Evolutionary conservation across 208 protist species (phyloP).

Genomic region (Acanthamoeba sp.): DNA sequence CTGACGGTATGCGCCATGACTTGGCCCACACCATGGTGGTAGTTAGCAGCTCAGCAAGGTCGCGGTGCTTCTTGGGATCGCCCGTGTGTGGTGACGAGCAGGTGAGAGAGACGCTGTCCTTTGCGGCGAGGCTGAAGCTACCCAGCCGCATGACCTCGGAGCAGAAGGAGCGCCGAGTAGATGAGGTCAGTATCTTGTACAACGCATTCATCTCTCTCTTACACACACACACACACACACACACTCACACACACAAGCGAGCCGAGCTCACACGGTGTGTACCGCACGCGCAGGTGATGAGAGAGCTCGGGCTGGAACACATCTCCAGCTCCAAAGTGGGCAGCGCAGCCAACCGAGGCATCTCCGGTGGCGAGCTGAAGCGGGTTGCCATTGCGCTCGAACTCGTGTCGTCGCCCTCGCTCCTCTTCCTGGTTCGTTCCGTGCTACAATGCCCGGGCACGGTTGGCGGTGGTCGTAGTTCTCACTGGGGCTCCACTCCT

Average conservation of each 20-base stretch:
- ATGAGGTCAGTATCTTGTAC: background rate
- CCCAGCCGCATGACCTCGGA: slow-evolving; percentile 35
- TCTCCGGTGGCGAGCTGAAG: slow-evolving; percentile 65
- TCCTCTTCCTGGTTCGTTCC: slow-evolving; percentile 45
- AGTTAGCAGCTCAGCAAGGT: too few relatives aligned
- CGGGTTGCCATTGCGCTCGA: slow-evolving; percentile 38
- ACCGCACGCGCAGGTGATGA: background rate
- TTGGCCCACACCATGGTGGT: too few relatives aligned
- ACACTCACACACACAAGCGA: background rate
- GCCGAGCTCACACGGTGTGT: background rate
- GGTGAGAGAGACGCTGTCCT: slow-evolving; percentile 52
- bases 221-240: too few relatives aligned
- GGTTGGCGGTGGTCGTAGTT: background rate
- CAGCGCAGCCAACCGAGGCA: slow-evolving; percentile 26
- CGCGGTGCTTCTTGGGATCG: background rate
- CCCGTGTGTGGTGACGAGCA: background rate
- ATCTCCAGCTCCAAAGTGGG: slow-evolving; percentile 39
- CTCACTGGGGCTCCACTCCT: background rate
- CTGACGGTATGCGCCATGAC: too few relatives aligned
- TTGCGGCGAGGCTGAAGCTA: slow-evolving; percentile 48
- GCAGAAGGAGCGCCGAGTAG: slow-evolving; percentile 47
- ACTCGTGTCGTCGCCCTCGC: slow-evolving; percentile 44
- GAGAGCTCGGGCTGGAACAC: slow-evolving; percentile 47
- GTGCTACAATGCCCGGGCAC: too few relatives aligned
- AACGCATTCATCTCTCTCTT: background rate